A percentile compares a stretch with the other conserved stretches of the same genome.
Conservation (phyloP, 345 rosid genomes). For the Zanthoxylum bungeanum region DNA sequence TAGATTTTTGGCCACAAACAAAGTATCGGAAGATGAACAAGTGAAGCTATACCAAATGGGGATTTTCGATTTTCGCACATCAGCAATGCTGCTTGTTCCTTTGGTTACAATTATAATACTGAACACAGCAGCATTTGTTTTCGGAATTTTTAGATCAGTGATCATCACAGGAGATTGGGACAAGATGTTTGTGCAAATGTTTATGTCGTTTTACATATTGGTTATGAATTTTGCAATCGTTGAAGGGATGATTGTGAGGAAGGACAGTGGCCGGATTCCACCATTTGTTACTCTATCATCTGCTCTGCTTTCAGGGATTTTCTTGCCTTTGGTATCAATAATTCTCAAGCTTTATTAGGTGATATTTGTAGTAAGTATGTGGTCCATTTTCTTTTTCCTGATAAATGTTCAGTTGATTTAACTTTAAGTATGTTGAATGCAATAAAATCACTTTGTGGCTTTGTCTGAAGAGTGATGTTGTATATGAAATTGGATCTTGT, state of each 20-base stretch:
- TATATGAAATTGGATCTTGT: too few species aligned
- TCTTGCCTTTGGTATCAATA: conserved; percentile 17
- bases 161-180: conserved; percentile 18
- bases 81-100: conserved; percentile 34
- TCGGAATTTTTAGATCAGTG: conserved; percentile 25
- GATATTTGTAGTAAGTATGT: background rate
- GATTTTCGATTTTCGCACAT: conserved; percentile 31
- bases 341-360: conserved; percentile 8
- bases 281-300: conserved; percentile 23
- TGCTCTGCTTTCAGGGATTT: conserved; percentile 1
- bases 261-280: conserved; percentile 40
- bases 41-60: conserved; percentile 28
- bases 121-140: conserved; percentile 24
- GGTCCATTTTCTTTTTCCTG: background rate
- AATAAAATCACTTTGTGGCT: too few species aligned
- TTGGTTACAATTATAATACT: conserved; percentile 28
- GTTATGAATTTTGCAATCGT: conserved; percentile 27
- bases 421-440: too few species aligned
- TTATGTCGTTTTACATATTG: conserved; percentile 34
- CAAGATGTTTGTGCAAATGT: conserved; percentile 20
- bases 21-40: conserved; percentile 26
- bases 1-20: conserved; percentile 40
- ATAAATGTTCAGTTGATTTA: background rate
- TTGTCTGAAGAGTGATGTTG: too few species aligned
- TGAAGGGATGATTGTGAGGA: conserved; percentile 45